Percentiles rank a stretch among this genome's conserved stretches.
phyloP scores from a whole-genome alignment of 2,329 filamentous ascomycete species.

The Talaromyces sp. region DNA sequence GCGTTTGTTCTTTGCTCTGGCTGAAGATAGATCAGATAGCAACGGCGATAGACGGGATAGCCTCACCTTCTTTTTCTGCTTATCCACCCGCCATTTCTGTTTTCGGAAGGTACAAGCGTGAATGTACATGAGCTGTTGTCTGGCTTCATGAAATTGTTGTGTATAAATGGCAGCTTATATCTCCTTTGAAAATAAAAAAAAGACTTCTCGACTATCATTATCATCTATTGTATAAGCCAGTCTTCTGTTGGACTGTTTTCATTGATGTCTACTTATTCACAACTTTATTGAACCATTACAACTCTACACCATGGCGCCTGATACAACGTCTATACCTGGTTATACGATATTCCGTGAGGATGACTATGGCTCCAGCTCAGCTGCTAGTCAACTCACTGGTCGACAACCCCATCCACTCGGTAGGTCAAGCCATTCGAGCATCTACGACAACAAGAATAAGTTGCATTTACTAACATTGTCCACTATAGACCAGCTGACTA shows the following conservation, averaged over 20 bases:
- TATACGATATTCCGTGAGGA: constrained; percentile 18
- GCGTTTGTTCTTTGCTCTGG: neutral
- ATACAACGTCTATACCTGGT: constrained; percentile 18
- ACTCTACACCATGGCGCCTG: constrained; percentile 16
- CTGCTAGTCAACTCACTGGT: constrained; percentile 10
- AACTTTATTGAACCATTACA: neutral
- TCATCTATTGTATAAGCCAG: neutral
- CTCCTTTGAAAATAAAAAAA: neutral
- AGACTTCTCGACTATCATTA: neutral
- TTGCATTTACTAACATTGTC: neutral
- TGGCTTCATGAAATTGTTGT: neutral
- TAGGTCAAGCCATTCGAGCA: neutral
- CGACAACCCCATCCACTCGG: constrained; percentile 16
- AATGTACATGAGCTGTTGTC: neutral
- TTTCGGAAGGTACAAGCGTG: constrained; percentile 15
- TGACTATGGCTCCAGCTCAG: constrained; percentile 12
- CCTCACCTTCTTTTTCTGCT: neutral
- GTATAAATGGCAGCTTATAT: constrained; percentile 1
- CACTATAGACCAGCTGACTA: constrained; percentile 23
- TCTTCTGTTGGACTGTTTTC: neutral
- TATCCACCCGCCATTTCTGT: constrained; percentile 1
- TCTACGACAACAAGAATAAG: neutral
- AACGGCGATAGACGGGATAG: neutral
- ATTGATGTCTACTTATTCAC: neutral
- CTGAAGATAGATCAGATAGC: no score